Evolutionary conservation across 148 eudicot genomes (phyloP).

Genomic region (Talinum fruticosum): DNA sequence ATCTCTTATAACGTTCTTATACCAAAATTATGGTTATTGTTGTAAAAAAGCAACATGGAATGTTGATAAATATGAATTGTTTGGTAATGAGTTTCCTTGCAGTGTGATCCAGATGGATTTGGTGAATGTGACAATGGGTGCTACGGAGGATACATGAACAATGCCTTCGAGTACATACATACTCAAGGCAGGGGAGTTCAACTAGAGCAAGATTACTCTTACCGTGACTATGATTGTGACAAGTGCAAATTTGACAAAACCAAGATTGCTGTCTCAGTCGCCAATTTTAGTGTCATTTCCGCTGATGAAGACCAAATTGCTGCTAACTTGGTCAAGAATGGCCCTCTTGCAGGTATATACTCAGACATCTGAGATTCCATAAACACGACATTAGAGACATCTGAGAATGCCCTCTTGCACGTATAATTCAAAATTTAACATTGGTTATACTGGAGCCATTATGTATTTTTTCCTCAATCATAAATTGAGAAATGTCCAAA

Average conservation of each 20-base stretch:
- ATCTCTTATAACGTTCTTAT: no score
- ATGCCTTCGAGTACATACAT: slow-evolving; percentile 77
- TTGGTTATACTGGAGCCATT: no score
- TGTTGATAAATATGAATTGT: no score
- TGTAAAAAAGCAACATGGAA: no score
- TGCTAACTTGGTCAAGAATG: slow-evolving; percentile 74
- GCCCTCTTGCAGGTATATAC: slow-evolving; percentile 77
- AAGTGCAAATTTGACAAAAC: slow-evolving; percentile 61
- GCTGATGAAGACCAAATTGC: slow-evolving; percentile 72
- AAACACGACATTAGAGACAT: no score
- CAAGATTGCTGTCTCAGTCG: slow-evolving; percentile 63
- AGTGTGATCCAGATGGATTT: slow-evolving; percentile 81
- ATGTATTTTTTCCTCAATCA: no score
- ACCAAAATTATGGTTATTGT: no score
- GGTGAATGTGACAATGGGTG: slow-evolving; percentile 71
- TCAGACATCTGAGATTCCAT: background rate
- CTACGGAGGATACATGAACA: slow-evolving; percentile 74
- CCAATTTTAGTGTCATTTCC: slow-evolving; percentile 69
- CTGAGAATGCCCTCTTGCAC: no score
- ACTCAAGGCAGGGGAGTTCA: slow-evolving; percentile 71
- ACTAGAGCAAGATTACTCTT: slow-evolving; percentile 66
- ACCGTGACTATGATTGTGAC: slow-evolving; percentile 51
- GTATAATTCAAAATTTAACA: no score
- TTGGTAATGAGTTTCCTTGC: no score
- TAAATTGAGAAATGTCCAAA: no score